Conservation (phyloP, 2,329 filamentous ascomycete genomes). For the Sarocladium strictum region DNA sequence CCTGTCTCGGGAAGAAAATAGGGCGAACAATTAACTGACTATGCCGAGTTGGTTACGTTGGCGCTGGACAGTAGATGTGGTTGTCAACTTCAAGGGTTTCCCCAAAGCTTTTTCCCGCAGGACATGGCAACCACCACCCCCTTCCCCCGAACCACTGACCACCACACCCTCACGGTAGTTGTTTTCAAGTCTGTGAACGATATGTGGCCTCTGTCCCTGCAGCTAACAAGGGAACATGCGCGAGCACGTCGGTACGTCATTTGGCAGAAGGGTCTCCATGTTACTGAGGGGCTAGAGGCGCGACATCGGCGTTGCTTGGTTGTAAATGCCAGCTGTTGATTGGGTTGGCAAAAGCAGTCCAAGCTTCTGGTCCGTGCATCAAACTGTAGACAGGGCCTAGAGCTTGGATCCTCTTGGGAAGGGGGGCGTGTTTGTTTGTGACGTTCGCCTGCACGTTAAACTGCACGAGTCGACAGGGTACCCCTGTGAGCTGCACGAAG, state of each 20-base stretch:
- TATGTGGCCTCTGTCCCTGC: not conserved
- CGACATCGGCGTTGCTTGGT: slow-evolving; percentile 26
- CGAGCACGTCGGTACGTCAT: slow-evolving; percentile 20
- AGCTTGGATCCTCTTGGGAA: not conserved
- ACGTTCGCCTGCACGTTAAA: not conserved
- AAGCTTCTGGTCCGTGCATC: slow-evolving; percentile 7
- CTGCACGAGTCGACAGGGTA: slow-evolving; percentile 3
- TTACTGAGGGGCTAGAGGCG: slow-evolving; percentile 17
- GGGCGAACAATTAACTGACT: no score
- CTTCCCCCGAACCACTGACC: no score
- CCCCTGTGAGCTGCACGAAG: slow-evolving; percentile 7
- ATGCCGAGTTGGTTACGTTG: no score
- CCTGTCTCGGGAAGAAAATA: no score
- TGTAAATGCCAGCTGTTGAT: slow-evolving; percentile 25
- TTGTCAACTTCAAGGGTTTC: no score
- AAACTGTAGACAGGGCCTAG: not conserved
- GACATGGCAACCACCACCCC: no score
- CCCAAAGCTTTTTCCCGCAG: no score
- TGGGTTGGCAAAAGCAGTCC: slow-evolving; percentile 20
- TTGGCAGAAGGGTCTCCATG: slow-evolving; percentile 15
- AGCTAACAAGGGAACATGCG: not conserved
- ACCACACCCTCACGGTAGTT: slow-evolving; percentile 1
- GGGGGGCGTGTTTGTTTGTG: slow-evolving; percentile 11
- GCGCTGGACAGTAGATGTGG: no score
- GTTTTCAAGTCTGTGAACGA: not conserved